Evolutionary conservation across 768 basidiomycete genomes (phyloP), one percentile per base, ranked within the genome.

Genomic region (Termitomyces sp.): DNA sequence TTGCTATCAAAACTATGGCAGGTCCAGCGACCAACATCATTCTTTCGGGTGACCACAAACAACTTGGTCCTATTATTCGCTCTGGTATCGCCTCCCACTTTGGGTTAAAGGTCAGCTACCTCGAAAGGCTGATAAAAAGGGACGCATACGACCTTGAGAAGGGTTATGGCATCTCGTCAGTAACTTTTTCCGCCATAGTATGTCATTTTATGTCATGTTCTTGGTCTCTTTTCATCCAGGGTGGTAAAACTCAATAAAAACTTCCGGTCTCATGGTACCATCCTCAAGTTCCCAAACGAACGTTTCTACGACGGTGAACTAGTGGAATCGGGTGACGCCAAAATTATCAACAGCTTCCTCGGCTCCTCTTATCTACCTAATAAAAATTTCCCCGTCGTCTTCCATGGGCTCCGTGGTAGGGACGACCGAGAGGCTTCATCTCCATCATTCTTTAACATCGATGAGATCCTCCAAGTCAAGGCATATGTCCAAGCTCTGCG

Each of bases 361-460:
- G 62, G 65, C 5, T 77, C 77, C 0, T 56, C 70, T 0, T 73
- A 77, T 34, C 69, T 84, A 2, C 75, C 76, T 0, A 69, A 66
- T 2, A 73, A 69, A 39, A 71, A 73, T 1, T 87, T 86, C 67
- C 85, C 87, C 0, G 68, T 88, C 41, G 67, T 88, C 1, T 86
- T 88, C 68, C 82, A 87, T 64, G 75, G 79, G 3, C 70, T 86
- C 12, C 62, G 70, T 16, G 86, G 87, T 17, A 80, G 80, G 60
- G 85, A 89, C 61, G 77, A 80, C 25, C 78, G 85, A n/a, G 86
- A 89, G 63, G 78, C 79, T 2, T 76, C 78, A 0, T 87, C 86
- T 0, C 87, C 86, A 1, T 88, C 85, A 0, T 88, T 85, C 67
- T 88, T 88, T 73, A 89, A 89, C 56, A 76, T 82, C 37, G 76